Conservation (phyloP, 257 asterid species). For the Solanum habrochaites region DNA sequence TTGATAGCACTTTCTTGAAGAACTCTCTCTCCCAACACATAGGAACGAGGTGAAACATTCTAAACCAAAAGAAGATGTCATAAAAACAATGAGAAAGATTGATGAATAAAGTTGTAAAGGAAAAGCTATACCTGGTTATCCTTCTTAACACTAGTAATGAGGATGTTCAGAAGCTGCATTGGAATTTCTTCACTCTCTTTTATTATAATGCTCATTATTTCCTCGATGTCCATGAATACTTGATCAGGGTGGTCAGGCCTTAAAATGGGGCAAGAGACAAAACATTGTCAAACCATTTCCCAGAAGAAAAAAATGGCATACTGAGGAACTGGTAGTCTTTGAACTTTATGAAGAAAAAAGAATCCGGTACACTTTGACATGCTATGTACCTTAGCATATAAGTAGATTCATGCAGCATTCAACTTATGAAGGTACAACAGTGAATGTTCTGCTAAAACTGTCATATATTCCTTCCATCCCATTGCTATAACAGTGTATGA, state of each 20-base stretch:
- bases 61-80: constrained; percentile 1
- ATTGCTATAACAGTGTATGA: not conserved
- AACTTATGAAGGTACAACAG: not conserved
- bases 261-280: constrained; percentile 4
- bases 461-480: not conserved
- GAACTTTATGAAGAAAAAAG: not conserved
- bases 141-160: constrained; percentile 41
- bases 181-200: constrained; percentile 43
- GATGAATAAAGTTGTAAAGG: not conserved
- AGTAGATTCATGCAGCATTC: not conserved
- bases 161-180: constrained; percentile 36
- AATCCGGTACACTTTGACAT: not conserved
- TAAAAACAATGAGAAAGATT: not conserved
- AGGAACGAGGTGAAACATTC: constrained; percentile 7
- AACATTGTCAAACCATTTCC: not conserved
- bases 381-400: not conserved
- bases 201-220: constrained; percentile 36
- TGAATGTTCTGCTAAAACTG: not conserved
- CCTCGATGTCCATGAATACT: constrained; percentile 30
- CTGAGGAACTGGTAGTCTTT: not conserved
- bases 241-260: constrained; percentile 34
- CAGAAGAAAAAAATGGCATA: not conserved
- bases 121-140: constrained; percentile 29
- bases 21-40: constrained; percentile 8
- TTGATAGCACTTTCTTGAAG: constrained; percentile 1